Conservation (phyloP, 106 monocot species). For the Apostasia shenzhenica region DNA sequence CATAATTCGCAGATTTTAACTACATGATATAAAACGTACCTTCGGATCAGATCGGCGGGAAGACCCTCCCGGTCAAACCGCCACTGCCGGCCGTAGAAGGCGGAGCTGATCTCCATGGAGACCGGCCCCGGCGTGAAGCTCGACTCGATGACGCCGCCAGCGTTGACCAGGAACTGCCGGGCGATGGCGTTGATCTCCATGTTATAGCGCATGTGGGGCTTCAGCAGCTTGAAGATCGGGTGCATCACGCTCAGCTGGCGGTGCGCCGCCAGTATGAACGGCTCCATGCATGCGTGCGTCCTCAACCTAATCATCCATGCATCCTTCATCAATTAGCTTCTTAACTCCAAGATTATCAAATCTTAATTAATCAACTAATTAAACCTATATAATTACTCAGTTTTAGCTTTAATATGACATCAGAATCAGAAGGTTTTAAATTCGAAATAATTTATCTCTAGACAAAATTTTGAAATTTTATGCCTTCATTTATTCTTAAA, state of each 20-base stretch:
- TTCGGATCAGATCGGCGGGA: conserved; percentile 77
- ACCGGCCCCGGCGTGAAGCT: conserved; percentile 70
- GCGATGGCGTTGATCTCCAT: conserved; percentile 80
- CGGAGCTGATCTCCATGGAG: conserved; percentile 75
- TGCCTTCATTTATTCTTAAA: no score
- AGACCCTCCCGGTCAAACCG: conserved; percentile 83
- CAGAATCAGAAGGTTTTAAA: no score
- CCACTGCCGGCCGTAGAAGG: conserved; percentile 47
- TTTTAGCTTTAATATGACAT: no score
- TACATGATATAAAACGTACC: conserved; percentile 14
- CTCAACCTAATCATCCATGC: conserved; percentile 27
- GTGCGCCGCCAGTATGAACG: conserved; percentile 78
- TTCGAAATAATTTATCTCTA: no score
- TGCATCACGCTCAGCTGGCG: conserved; percentile 81
- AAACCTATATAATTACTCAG: no score
- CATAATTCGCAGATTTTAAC: no score
- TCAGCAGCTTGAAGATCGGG: conserved; percentile 80
- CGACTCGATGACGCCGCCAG: conserved; percentile 76
- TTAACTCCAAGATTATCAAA: no score
- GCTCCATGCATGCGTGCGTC: conserved; percentile 77
- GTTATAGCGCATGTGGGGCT: conserved; percentile 91
- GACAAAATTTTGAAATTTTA: no score
- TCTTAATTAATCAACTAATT: no score
- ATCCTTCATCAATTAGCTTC: no score
- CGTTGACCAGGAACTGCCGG: conserved; percentile 77